These are phyloP conservation scores for Pharnaceum exiguum DNA, from an alignment of 148 eudicot genomes.

Conservation along the genomic window DNA sequence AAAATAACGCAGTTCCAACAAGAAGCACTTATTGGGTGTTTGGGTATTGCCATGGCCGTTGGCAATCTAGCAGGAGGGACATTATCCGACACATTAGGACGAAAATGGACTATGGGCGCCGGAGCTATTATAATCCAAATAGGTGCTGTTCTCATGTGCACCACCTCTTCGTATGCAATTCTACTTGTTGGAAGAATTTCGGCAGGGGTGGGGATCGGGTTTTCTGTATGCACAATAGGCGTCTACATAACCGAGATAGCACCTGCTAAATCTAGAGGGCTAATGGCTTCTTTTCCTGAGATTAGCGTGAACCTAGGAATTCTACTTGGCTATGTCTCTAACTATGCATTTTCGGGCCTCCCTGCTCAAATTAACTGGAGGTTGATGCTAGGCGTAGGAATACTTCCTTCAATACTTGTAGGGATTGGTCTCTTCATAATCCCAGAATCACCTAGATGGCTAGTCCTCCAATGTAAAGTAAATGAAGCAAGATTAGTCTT, in stretches of 20 bases:
- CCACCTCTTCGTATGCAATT: constrained; percentile 45
- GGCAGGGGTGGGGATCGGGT: constrained; percentile 79
- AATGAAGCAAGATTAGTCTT: constrained; percentile 67
- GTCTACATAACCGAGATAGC: constrained; percentile 89
- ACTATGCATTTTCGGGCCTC: constrained; percentile 72
- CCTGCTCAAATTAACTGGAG: constrained; percentile 66
- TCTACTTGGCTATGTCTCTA: constrained; percentile 70
- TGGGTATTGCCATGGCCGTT: constrained; percentile 50
- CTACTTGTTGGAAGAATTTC: constrained; percentile 64
- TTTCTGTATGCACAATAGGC: constrained; percentile 75
- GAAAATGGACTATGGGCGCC: constrained; percentile 79
- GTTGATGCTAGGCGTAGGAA: constrained; percentile 80
- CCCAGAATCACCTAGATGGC: constrained; percentile 90
- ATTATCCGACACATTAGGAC: constrained; percentile 63
- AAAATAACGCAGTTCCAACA: constrained; percentile 64
- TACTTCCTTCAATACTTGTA: constrained; percentile 67
- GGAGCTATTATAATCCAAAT: constrained; percentile 59
- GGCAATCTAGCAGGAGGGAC: constrained; percentile 73
- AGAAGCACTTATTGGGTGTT: constrained; percentile 60
- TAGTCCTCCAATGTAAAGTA: constrained; percentile 49
- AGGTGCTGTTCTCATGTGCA: constrained; percentile 66
- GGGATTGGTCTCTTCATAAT: constrained; percentile 63
- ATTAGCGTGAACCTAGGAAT: constrained; percentile 78
- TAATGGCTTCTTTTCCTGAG: constrained; percentile 78
- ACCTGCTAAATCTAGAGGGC: constrained; percentile 57